Base-by-base conservation (phyloP, 805 yeast genomes). In the Lachancea sp. region DNA sequence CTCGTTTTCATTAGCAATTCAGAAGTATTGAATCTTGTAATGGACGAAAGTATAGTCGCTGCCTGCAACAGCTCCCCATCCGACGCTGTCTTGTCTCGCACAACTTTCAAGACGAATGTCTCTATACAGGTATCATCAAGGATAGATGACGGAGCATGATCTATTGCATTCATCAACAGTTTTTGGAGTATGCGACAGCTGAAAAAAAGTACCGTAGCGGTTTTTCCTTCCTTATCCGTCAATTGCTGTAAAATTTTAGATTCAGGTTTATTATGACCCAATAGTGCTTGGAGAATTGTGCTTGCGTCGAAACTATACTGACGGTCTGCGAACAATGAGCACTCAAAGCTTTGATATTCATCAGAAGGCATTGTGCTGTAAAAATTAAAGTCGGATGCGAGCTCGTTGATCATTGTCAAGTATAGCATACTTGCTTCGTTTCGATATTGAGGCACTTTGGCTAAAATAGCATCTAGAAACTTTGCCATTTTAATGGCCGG, bases 1-100 rank as follows among this genome's bases (percentile, higher is more conserved):
- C 88, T 70, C 8, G 75, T 48, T 43, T 79, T 69, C 13, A 72
- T 13, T 21, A 36, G 22, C 7, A 28, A 13, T 8, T 69, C 55
- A 0, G 60, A 38, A 1, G 68, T 51, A 20, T 32, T 34, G 24
- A 71, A 56, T 21, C 68, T 69, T 7, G 62, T 59, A 4, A 65
- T 36, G 5, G 63, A 45, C 2, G 65, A 52, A 1, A 63, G 46
- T 1, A 69, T 24, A 6, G 72, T 51, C 8, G 75, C 58, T 2
- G 68, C 44, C 16, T 28, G 28, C 4, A 57, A 20, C 11, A 45
- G 48, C 1, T 59, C 5, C 58, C 50, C 30, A 52, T 67, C 38
- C 61, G 49, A 19, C 65, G 74, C 17, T 38, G 46, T 33, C 54
- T 63, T 50, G 8, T 40, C 25, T 43, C 68, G 42, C 48, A 57